Base-by-base conservation (phyloP, 306 rosid genomes). In the Hippophae gyantsensis region DNA sequence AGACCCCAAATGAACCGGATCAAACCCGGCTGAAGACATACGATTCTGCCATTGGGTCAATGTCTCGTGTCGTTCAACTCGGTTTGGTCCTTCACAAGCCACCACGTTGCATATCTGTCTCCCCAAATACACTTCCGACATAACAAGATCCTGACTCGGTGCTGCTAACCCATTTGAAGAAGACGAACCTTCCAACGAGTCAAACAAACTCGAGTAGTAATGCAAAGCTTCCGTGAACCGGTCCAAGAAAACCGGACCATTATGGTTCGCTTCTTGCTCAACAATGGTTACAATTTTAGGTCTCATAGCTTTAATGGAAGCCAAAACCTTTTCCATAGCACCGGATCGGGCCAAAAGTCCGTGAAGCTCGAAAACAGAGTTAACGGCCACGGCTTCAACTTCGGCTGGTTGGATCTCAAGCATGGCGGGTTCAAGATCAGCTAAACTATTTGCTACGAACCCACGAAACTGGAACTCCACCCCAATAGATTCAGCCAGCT, bases 211-310 rank as follows among this genome's bases (percentile, higher is more conserved):
- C 9, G 97, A 92, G 78, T 92, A 92, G 14, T 88, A 92, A 72
- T 92, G 95, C 12, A 92, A 74, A 40, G 99, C 79, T 73, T 92
- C 99, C 0, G 82, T 92, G 78, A 92, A 92, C 71, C 99, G 94
- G 70, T 88, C 93, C 41, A 80, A 6, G 40, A 92, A 88, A 26
- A 62, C 67, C 50, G 72, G 64, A 0, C 95, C 90, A 68, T 88
- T 92, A 57, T 88, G 99, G 72, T 74, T 84, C 49, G 95, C 90
- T 57, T 88, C 99, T 10, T 84, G 97, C 62, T 92, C 99, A 1
- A 88, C 99, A 3, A 92, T 78, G 0, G 99, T 92, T 0, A 92
- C 66, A 5, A 92, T 86, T 81, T 82, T 90, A 70, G 99, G 97
- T 26, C 66, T 79, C 74, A 92, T 79, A 66, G 82, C 79, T 58